These are phyloP conservation scores for Aegilops bicornis DNA, from an alignment of 176 grass and related monocot genomes.

Conservation along the genomic window DNA sequence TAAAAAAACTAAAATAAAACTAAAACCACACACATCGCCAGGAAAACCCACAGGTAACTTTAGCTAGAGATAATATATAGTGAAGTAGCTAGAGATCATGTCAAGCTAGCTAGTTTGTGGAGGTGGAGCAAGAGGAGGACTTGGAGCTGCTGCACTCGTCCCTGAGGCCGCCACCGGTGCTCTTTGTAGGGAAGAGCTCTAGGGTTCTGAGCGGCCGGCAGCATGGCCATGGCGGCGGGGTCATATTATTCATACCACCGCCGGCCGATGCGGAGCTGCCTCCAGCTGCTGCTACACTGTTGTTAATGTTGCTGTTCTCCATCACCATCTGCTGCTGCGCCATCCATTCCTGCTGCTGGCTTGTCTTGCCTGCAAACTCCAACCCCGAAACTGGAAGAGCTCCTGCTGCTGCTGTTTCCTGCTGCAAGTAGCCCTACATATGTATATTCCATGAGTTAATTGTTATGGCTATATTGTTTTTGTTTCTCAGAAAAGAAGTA, in stretches of 20 bases:
- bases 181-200: conserved; percentile 85
- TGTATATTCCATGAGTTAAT: neutral
- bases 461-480: neutral
- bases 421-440: conserved; percentile 28
- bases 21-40: neutral
- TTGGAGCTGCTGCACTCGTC: conserved; percentile 93
- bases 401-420: conserved; percentile 20
- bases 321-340: conserved; percentile 26
- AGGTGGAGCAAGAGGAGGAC: conserved; percentile 90
- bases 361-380: conserved; percentile 13
- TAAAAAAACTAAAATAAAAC: neutral
- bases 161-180: conserved; percentile 54
- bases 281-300: conserved; percentile 6
- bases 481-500: neutral
- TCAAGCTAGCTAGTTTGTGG: conserved; percentile 57
- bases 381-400: conserved; percentile 26
- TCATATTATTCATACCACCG: conserved; percentile 8
- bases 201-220: conserved; percentile 72
- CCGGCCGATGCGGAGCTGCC: neutral
- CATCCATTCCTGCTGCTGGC: conserved; percentile 44
- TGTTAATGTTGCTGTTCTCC: neutral
- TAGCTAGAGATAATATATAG: neutral
- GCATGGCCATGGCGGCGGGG: conserved; percentile 41
- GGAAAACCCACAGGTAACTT: neutral
- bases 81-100: neutral